Base-by-base conservation (phyloP, 306 rosid genomes). In the Acacia acuminata region DNA sequence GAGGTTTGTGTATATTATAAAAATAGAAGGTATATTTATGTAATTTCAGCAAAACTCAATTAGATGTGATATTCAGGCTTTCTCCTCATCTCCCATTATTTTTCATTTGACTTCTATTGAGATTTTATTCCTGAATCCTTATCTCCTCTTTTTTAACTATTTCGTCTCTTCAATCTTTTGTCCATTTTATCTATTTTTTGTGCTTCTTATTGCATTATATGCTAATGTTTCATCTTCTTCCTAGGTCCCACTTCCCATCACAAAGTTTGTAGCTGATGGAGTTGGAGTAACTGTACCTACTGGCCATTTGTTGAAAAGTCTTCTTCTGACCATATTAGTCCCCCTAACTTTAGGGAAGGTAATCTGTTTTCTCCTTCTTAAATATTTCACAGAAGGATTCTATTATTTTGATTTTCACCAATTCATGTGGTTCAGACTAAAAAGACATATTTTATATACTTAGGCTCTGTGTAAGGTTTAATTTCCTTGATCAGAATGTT, bases 311-410 rank as follows among this genome's bases (percentile, higher is more conserved):
- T 87, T 93, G 77, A 89, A 82, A 88, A 93, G 94, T 88, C 97
- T 95, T 55, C 87, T 92, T 61, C 82, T 87, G 70, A 90, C 90
- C 53, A 88, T 95, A 83, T 83, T 93, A 84, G 73, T 90, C 71
- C 99, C 99, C 66, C 88, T 95, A 80, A 86, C 91, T 74, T 80
- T 95, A 82, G 99, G 98, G 81, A 95, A 95, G 98, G 98, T 95
- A 84, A 84, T 79, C 42, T 38, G 44, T 65, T 68, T 50, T 79
- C 77, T 83, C 48, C 61, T 65, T 69, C 61, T 25, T 63, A 60
- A 79, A 81, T 43, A 65, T 81, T n/a, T 19, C 34, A 30, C 61
- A 20, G 16, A 77, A 67, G 24, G 32, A 64, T 71, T 40, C 70
- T 66, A 20, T 27, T 77, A 50, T 78, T 78, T 81, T 70, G 75